Evolutionary conservation across 2,329 filamentous ascomycete genomes (phyloP).

Genomic region (Huntiella savannae): DNA sequence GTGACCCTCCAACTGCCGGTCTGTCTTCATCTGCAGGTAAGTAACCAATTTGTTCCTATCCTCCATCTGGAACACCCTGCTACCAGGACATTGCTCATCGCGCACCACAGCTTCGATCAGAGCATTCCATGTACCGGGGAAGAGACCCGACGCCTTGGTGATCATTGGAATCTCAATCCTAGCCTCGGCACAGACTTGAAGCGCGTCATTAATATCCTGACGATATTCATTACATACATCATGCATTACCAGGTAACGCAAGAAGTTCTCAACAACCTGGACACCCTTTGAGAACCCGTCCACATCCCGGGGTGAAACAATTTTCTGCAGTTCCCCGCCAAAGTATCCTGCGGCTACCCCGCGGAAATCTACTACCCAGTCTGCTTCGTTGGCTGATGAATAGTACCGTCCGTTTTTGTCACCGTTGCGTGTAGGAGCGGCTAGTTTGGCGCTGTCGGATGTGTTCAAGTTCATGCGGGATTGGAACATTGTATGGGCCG

Average conservation of each 20-base stretch:
- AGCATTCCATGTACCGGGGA: conserved; percentile 66
- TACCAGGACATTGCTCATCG: background rate
- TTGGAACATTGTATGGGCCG: conserved; percentile 35
- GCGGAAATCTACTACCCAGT: conserved; percentile 66
- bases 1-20: too few species aligned
- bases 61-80: too few species aligned
- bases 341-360: conserved; percentile 62
- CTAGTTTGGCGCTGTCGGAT: conserved; percentile 37
- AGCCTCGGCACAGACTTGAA: conserved; percentile 46
- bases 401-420: conserved; percentile 31
- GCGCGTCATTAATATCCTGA: conserved; percentile 45
- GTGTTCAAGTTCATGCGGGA: conserved; percentile 23
- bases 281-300: conserved; percentile 20
- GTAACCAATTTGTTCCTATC: too few species aligned
- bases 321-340: conserved; percentile 22
- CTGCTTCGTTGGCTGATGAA: conserved; percentile 20
- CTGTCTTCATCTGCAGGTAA: too few species aligned
- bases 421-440: conserved; percentile 28
- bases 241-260: conserved; percentile 72
- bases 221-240: conserved; percentile 69
- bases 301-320: background rate
- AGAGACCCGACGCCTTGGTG: conserved; percentile 25
- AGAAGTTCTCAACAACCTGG: conserved; percentile 62
- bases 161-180: conserved; percentile 46
- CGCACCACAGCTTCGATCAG: conserved; percentile 31